Evolutionary conservation across 2,329 filamentous ascomycete genomes (phyloP).

Genomic region (Mycosphaerella arachidis): DNA sequence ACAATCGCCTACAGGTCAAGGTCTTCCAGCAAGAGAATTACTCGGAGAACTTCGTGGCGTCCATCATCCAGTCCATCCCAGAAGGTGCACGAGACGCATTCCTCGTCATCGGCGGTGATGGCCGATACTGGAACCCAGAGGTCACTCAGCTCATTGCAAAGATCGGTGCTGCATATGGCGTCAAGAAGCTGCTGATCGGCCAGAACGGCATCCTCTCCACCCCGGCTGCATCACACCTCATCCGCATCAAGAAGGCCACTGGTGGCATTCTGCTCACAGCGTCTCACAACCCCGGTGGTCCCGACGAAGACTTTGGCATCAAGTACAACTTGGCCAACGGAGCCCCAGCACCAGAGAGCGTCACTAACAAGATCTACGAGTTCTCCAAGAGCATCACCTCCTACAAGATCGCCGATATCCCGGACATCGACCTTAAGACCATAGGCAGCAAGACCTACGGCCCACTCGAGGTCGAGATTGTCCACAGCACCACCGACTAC

Average conservation of each 20-base stretch:
- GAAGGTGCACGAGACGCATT: constrained; percentile 84
- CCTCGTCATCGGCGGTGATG: constrained; percentile 96
- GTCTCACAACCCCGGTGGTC: constrained; percentile 98
- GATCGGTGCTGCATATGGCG: constrained; percentile 92
- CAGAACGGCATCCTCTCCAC: constrained; percentile 96
- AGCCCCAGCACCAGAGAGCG: constrained; percentile 87
- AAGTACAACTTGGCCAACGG: constrained; percentile 99
- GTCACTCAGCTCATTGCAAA: constrained; percentile 95
- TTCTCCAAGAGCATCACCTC: constrained; percentile 82
- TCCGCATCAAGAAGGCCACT: constrained; percentile 89
- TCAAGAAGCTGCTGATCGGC: constrained; percentile 97
- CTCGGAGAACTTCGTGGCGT: constrained; percentile 90
- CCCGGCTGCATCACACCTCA: constrained; percentile 91
- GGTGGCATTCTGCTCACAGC: constrained; percentile 95
- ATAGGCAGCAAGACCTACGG: constrained; percentile 84
- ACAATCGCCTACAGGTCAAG: constrained; percentile 54
- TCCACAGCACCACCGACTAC: constrained; percentile 91
- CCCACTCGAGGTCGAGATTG: constrained; percentile 84
- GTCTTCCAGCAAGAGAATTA: constrained; percentile 95
- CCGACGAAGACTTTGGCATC: constrained; percentile 95
- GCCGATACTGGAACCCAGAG: constrained; percentile 94
- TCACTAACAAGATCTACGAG: constrained; percentile 97
- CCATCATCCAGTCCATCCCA: constrained; percentile 92
- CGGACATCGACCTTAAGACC: constrained; percentile 75
- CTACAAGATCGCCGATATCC: constrained; percentile 87